phyloP scores from a whole-genome alignment of 108 stramenopile genomes.

The Fistulifera solaris region DNA sequence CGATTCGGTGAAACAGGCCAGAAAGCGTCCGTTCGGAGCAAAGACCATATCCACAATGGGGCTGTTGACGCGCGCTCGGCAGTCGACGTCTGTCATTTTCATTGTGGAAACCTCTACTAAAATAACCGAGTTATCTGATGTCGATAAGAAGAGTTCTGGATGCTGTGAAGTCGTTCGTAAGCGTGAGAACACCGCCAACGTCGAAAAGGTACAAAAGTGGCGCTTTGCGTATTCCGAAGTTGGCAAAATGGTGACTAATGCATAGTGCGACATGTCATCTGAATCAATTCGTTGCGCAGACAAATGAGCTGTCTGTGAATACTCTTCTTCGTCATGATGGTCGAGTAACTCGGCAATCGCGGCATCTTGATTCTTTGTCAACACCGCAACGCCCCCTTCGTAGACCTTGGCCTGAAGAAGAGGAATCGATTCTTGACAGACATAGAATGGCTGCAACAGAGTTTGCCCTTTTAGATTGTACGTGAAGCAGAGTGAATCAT shows the following conservation, averaged over 20 bases:
- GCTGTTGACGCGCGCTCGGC: slow-evolving; percentile 55
- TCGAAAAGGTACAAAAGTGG: slow-evolving; percentile 34
- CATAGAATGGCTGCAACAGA: slow-evolving; percentile 61
- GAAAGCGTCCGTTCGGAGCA: slow-evolving; percentile 90
- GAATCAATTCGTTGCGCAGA: slow-evolving; percentile 24
- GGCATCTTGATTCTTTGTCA: slow-evolving; percentile 46
- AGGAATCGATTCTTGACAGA: slow-evolving; percentile 42
- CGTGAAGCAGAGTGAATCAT: slow-evolving; percentile 64
- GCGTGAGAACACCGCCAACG: slow-evolving; percentile 63
- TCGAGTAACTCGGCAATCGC: slow-evolving; percentile 76
- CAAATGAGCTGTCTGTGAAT: slow-evolving; percentile 44
- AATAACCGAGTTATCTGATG: slow-evolving; percentile 70
- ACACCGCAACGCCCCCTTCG: slow-evolving; percentile 70
- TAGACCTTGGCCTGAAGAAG: slow-evolving; percentile 53
- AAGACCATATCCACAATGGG: slow-evolving; percentile 84
- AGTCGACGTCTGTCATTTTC: slow-evolving; percentile 69
- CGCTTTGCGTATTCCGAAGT: slow-evolving; percentile 26
- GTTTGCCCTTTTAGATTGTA: slow-evolving; percentile 49
- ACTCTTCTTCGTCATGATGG: slow-evolving; percentile 62
- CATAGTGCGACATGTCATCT: slow-evolving; percentile 17
- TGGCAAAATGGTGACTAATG: slow-evolving; percentile 52
- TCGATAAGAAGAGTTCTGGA: slow-evolving; percentile 74
- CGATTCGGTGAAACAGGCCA: slow-evolving; percentile 86
- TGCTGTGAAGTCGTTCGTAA: slow-evolving; percentile 51
- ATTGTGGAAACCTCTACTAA: slow-evolving; percentile 40